A percentile compares a stretch with the other conserved stretches of the same genome.
These are phyloP conservation scores for Sutorius australiensis DNA, from an alignment of 768 basidiomycete genomes.

Conservation along the genomic window DNA sequence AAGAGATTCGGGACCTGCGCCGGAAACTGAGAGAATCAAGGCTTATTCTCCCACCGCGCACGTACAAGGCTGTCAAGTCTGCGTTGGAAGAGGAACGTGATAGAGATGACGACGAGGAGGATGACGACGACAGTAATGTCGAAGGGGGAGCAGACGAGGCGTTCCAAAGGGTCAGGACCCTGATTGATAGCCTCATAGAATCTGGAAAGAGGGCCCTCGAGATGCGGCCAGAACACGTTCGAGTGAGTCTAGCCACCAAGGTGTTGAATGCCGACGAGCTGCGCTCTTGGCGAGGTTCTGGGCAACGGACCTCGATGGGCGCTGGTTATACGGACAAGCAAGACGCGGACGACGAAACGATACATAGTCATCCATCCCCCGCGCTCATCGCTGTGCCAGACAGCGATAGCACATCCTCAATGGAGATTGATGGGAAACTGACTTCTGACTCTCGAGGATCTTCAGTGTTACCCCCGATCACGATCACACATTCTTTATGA, in stretches of 20 bases:
- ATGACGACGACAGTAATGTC: conserved; percentile 39
- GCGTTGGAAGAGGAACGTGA: conserved; percentile 40
- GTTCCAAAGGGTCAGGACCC: conserved; percentile 59
- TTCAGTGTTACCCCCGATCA: conserved; percentile 39
- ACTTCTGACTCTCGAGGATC: conserved; percentile 12
- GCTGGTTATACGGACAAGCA: conserved; percentile 16
- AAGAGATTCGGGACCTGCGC: conserved; percentile 81
- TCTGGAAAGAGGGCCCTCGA: conserved; percentile 61
- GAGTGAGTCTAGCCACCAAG: conserved; percentile 49
- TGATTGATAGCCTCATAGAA: conserved; percentile 61
- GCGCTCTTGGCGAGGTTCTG: conserved; percentile 50
- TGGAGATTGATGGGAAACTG: conserved; percentile 29
- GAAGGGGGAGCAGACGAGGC: conserved; percentile 47
- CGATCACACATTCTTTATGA: conserved; percentile 39
- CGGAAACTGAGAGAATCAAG: conserved; percentile 80
- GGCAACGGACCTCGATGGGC: conserved; percentile 16
- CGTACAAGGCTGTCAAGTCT: conserved; percentile 55
- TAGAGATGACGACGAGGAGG: conserved; percentile 37
- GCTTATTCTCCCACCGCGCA: conserved; percentile 67
- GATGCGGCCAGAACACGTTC: conserved; percentile 50
- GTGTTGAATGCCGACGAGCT: conserved; percentile 75
- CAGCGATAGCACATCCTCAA: conserved; percentile 12
- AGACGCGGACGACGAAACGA: conserved; percentile 31
- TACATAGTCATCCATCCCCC: conserved; percentile 15
- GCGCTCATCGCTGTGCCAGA: conserved; percentile 20